Conservation (phyloP, 305 asterid genomes). For the Solanum aculeatissimum region DNA sequence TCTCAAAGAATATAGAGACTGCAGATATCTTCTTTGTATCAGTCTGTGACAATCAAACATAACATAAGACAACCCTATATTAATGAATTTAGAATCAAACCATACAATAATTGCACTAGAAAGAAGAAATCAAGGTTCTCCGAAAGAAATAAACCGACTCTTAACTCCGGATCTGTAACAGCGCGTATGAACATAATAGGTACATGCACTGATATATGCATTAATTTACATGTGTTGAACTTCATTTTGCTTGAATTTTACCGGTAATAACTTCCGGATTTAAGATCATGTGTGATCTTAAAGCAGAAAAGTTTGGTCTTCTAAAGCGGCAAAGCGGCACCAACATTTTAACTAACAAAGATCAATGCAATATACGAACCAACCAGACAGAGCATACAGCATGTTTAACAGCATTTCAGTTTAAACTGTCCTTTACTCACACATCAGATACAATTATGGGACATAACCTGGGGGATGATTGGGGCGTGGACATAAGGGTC, state of each 20-base stretch:
- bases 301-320: background rate
- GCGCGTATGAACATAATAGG: background rate
- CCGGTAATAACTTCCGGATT: background rate
- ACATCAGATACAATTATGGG: background rate
- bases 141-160: background rate
- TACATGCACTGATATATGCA: background rate
- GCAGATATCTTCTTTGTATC: slow-evolving; percentile 94
- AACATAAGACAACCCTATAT: background rate
- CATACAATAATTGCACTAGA: background rate
- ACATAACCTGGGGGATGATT: too few relatives aligned
- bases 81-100: background rate
- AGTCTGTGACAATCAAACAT: slow-evolving; percentile 33
- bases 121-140: background rate
- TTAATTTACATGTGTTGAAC: background rate
- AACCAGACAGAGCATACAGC: background rate
- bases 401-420: background rate
- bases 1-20: slow-evolving; percentile 81
- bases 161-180: background rate
- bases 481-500: too few relatives aligned
- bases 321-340: background rate
- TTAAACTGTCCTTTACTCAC: background rate
- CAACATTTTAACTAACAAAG: background rate
- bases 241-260: background rate
- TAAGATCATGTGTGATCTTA: background rate
- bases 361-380: background rate